These are phyloP conservation scores for Linaria vulgaris DNA, from an alignment of 257 asterid species.

Conservation along the genomic window DNA sequence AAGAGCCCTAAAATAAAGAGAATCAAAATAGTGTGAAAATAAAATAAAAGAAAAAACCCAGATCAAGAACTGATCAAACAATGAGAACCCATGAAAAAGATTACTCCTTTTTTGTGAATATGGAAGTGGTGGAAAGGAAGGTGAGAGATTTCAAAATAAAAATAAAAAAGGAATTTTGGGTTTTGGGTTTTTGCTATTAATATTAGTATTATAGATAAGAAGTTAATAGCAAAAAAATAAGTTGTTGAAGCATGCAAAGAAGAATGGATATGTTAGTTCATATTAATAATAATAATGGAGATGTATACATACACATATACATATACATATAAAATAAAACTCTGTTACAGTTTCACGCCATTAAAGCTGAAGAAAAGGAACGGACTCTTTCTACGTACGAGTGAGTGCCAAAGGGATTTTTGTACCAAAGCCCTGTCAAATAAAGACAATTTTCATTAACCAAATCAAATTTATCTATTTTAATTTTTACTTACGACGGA, in stretches of 20 bases:
- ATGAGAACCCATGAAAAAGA: conserved; percentile 31
- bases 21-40: neutral
- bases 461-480: too few species aligned
- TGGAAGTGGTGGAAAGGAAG: conserved; percentile 31
- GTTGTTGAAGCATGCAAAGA: conserved; percentile 89
- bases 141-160: conserved; percentile 38
- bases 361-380: conserved; percentile 85
- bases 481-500: neutral
- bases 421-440: neutral
- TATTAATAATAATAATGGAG: too few species aligned
- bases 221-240: conserved; percentile 32
- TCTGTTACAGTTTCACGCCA: conserved; percentile 75
- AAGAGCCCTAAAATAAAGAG: neutral
- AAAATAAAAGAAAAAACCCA: conserved; percentile 31
- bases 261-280: too few species aligned
- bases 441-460: too few species aligned
- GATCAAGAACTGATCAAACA: conserved; percentile 29
- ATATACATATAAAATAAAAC: conserved; percentile 40
- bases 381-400: conserved; percentile 45
- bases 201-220: conserved; percentile 12
- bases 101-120: conserved; percentile 42
- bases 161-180: conserved; percentile 35
- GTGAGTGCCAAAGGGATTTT: neutral
- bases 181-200: conserved; percentile 42
- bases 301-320: conserved; percentile 17